Percentiles rank a stretch among this genome's conserved stretches.
These are phyloP conservation scores for Gardenia jasminoides DNA, from an alignment of 257 asterid genomes.

Conservation along the genomic window DNA sequence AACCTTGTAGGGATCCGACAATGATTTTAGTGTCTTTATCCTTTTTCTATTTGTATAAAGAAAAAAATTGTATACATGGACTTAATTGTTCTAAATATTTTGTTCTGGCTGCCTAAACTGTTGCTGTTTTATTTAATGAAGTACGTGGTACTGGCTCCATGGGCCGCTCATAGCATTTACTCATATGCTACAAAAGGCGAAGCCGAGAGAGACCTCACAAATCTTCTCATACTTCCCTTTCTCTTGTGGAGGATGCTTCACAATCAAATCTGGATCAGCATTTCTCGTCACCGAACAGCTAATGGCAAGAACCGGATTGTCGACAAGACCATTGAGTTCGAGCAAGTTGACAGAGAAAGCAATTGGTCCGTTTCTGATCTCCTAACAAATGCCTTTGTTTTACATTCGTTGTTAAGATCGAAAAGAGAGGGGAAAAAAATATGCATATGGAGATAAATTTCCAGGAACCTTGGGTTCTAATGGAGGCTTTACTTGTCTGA, in stretches of 20 bases:
- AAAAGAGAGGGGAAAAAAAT: too few species aligned
- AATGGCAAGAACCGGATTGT: conserved; percentile 66
- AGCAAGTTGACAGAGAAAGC: conserved; percentile 79
- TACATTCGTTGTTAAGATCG: too few species aligned
- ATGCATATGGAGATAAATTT: too few species aligned
- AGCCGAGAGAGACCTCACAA: conserved; percentile 35
- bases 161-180: conserved; percentile 44
- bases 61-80: too few species aligned
- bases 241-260: conserved; percentile 53
- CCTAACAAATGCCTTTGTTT: too few species aligned
- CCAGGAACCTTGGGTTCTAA: too few species aligned
- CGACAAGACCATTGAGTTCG: conserved; percentile 78
- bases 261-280: conserved; percentile 71
- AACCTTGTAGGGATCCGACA: too few species aligned
- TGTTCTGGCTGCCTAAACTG: too few species aligned
- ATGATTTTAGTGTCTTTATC: too few species aligned
- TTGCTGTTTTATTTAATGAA: conserved; percentile 15
- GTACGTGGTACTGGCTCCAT: conserved; percentile 75
- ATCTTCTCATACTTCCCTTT: conserved; percentile 55
- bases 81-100: too few species aligned
- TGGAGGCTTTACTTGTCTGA: too few species aligned
- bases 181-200: conserved; percentile 31
- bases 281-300: conserved; percentile 69
- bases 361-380: conserved; percentile 46
- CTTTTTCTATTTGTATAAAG: too few species aligned